Percentiles rank a stretch among this genome's conserved stretches.
These are phyloP conservation scores for Zygotorulaspora sp. DNA, from an alignment of 805 yeast genomes.

Conservation along the genomic window DNA sequence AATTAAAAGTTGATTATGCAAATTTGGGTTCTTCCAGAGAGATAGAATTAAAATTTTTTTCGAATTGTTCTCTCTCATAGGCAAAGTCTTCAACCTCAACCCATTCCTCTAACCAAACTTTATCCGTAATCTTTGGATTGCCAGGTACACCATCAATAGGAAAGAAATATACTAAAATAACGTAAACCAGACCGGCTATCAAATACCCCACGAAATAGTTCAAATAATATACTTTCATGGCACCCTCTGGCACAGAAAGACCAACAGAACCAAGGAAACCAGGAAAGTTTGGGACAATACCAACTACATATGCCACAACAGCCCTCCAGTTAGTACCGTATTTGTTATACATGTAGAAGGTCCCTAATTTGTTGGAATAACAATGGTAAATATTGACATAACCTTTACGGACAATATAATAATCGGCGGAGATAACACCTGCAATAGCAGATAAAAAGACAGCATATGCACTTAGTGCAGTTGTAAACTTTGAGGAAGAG, in stretches of 20 bases:
- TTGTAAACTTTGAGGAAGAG: constrained; percentile 67
- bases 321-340: constrained; percentile 83
- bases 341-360: constrained; percentile 54
- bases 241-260: constrained; percentile 74
- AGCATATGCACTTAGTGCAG: constrained; percentile 75
- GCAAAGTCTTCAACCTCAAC: constrained; percentile 62
- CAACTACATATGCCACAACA: constrained; percentile 69
- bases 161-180: constrained; percentile 45
- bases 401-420: constrained; percentile 70
- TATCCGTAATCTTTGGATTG: constrained; percentile 37
- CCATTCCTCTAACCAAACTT: constrained; percentile 56
- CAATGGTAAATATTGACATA: constrained; percentile 58
- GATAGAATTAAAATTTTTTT: constrained; percentile 6
- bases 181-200: constrained; percentile 52
- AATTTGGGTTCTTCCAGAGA: constrained; percentile 3
- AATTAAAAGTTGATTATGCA: too few species aligned
- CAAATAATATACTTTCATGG: constrained; percentile 64
- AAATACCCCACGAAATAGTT: constrained; percentile 76
- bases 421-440: constrained; percentile 69
- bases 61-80: constrained; percentile 28
- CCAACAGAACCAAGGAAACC: constrained; percentile 86
- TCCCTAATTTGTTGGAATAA: constrained; percentile 45
- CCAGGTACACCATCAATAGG: constrained; percentile 50
- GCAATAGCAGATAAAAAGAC: constrained; percentile 81
- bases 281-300: constrained; percentile 76